phyloP scores from a whole-genome alignment of 129 eudicot genomes.

The Flaveria brownii region DNA sequence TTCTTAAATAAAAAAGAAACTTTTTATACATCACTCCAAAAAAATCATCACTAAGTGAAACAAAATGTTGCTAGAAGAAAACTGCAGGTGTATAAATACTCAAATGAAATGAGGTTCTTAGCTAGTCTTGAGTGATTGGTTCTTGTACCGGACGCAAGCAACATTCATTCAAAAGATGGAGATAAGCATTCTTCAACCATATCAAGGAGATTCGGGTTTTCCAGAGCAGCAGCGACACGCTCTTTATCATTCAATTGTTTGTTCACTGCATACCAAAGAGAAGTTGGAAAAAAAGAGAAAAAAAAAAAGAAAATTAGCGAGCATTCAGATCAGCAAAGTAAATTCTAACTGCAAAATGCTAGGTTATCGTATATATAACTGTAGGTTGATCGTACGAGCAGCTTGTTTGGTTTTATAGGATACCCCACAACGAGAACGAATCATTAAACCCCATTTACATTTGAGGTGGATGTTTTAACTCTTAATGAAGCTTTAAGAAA shows the following conservation, averaged over 20 bases:
- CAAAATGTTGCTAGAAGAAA: background rate
- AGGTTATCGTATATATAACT: background rate
- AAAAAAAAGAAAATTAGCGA: background rate
- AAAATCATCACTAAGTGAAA: background rate
- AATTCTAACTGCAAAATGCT: background rate
- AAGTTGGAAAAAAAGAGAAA: background rate
- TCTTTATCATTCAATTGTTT: slow-evolving; percentile 93
- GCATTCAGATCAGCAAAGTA: background rate
- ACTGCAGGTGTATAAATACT: slow-evolving; percentile 24
- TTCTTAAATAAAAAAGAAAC: background rate
- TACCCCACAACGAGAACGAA: background rate
- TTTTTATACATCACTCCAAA: background rate
- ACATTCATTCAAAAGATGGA: slow-evolving; percentile 62
- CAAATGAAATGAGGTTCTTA: background rate
- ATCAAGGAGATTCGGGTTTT: slow-evolving; percentile 74
- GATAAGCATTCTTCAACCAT: slow-evolving; percentile 87
- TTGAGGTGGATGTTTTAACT: background rate
- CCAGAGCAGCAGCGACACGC: slow-evolving; percentile 90
- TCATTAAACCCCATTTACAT: background rate
- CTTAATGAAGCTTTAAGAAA: background rate
- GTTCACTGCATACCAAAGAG: slow-evolving; percentile 57
- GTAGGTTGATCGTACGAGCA: background rate
- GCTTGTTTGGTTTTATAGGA: background rate
- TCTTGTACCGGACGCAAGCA: background rate
- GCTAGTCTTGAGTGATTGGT: background rate